Base-by-base conservation (phyloP, 2,329 filamentous ascomycete species). In the Aspergillus novoparasiticus region DNA sequence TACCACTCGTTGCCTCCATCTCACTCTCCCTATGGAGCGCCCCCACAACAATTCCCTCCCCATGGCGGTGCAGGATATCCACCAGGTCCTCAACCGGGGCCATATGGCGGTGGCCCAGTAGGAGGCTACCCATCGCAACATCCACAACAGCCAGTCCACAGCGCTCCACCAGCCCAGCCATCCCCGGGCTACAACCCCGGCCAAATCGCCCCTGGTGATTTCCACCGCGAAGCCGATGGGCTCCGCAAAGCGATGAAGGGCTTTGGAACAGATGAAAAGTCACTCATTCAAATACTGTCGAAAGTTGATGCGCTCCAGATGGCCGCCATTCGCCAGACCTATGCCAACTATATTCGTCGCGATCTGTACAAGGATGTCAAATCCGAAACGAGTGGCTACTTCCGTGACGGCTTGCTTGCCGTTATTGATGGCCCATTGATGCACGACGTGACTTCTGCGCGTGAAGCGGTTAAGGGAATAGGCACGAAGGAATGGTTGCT, bases 191-290 rank as follows among this genome's bases (percentile, higher is more conserved):
- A 97, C 72, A 87, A 88, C 3, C 85, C 90, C 0, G 86, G 87
- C 14, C 90, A 91, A 71, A 82, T 86, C 53, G 90, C 92, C 50
- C 83, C 86, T 34, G 82, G 84, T 21, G 89, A 96, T 67, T 89
- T 87, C 55, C 84, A 81, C 3, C 80, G 82, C 14, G 89, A 95
- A 69, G 90, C 92, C 0, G 86, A 93, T 62, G 86, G 83, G 4
- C 82, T 96, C 26, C 87, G 92, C 59, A 86, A 86, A 69, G 92
- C 94, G 2, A 97, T 97, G 93, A 97, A 96, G 78, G 93, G 93
- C 0, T 92, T 97, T 66, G 94, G 94, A 39, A 97, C 94, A 0
- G 88, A 98, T 72, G 94, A 97, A 76, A 90, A 88, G 71, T 78
- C 85, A 0, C 81, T 98, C 19, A 94, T 96, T 66, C 81, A 83